A percentile compares a stretch with the other conserved stretches of the same genome.
These are phyloP conservation scores for Cyberlindnera saturnus DNA, from an alignment of 805 yeast species.

Conservation along the genomic window DNA sequence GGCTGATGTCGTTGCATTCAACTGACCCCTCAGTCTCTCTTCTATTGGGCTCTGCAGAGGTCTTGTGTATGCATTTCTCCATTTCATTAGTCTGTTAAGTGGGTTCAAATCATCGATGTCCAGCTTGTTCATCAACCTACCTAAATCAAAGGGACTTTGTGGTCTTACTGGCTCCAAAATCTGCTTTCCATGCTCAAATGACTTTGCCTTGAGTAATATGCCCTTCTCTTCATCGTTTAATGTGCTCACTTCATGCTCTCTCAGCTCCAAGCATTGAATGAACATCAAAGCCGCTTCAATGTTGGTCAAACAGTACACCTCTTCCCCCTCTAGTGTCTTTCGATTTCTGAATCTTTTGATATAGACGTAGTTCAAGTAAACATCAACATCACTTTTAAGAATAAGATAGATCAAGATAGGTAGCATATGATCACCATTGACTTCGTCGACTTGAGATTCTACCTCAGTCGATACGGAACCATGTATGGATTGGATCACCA, in stretches of 20 bases:
- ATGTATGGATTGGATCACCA: slow-evolving; percentile 11
- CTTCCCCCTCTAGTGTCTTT: slow-evolving; percentile 11
- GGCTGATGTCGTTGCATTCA: too few species aligned
- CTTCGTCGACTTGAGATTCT: slow-evolving; percentile 1
- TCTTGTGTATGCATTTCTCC: too few species aligned
- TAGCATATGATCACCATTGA: slow-evolving; percentile 20
- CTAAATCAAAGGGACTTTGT: background rate
- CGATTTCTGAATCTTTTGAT: slow-evolving; percentile 20
- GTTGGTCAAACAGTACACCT: slow-evolving; percentile 21
- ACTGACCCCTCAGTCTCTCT: too few species aligned
- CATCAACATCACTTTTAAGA: slow-evolving; percentile 10
- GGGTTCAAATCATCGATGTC: too few species aligned
- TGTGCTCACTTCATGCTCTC: background rate
- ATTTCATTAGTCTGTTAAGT: too few species aligned
- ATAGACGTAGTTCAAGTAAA: slow-evolving; percentile 17
- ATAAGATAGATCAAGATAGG: slow-evolving; percentile 21
- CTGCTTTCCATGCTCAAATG: background rate
- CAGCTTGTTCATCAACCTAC: too few species aligned
- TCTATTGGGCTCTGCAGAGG: too few species aligned
- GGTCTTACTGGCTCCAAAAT: background rate
- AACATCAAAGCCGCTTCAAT: slow-evolving; percentile 22
- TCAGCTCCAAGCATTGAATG: slow-evolving; percentile 7
- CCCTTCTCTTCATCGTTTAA: slow-evolving; percentile 12
- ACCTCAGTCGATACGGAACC: slow-evolving; percentile 6
- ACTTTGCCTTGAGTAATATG: background rate